Base-by-base conservation (phyloP, 1,284 basidiomycete species). In the Bjerkandera adusta region DNA sequence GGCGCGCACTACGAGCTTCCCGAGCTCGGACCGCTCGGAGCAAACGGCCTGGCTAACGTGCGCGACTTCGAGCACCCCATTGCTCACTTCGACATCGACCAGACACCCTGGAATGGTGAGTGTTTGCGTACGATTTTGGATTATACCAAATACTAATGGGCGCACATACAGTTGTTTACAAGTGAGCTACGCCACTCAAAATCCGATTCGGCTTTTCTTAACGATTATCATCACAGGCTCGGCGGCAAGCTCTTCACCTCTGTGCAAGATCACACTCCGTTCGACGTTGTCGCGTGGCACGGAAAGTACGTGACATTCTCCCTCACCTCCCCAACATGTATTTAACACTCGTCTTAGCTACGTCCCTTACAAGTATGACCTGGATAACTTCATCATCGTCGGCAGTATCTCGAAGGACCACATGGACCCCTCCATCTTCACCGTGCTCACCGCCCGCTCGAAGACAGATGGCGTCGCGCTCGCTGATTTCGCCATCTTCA, bases 201-300 rank as follows among this genome's bases (percentile, higher is more conserved):
- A 72, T 76, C 54, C 62, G 75, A 30, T 77, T 75, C 66, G 79
- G 77, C 75, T 76, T n/a, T n/a, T n/a, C n/a, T n/a, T n/a, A 51
- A 51, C 63, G 20, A 22, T 37, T 34, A 27, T 6, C 21, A 34
- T 15, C 3, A 15, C 26, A 82, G 79, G 61, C 71, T 85, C 20
- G 68, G 72, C 49, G 82, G 82, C 5, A 67, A 78, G 58, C 64
- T 83, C 12, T 81, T 78, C 58, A 60, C 65, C 5, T 81, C 77
- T 56, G 66, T 68, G 39, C 83, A 85, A 55, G 71, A 80, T 36
- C 81, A 85, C 59, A 83, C 83, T 1, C 83, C 83, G 0, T 87
- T 85, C 61, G 85, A 88, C 57, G 83, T 87, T 24, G 84, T 87
- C 36, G 82, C 83, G 0, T 85, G 79, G 77, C 75, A 79, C 45